Evolutionary conservation across 805 yeast species (phyloP), one percentile per base, ranked within the genome.

Genomic region (Sugiyamaella floridensis): DNA sequence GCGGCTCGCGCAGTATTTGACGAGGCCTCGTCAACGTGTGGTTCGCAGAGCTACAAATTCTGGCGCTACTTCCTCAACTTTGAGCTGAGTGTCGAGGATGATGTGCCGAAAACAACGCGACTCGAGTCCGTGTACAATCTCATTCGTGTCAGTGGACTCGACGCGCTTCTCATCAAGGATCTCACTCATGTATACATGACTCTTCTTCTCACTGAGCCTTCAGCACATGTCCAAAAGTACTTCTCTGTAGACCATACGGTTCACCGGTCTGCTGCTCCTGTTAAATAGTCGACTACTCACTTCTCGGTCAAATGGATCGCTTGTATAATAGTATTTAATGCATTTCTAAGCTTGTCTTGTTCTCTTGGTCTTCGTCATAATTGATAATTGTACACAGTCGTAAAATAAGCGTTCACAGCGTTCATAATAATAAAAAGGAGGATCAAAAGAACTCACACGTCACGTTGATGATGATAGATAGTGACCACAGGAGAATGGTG

Each of bases 401-500:
- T 22, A 22, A 22, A 22, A n/a, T n/a, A n/a, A n/a, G n/a, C n/a
- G n/a, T n/a, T n/a, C n/a, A n/a, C n/a, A n/a, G n/a, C n/a, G 26
- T 22, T 22, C 6, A 22, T 22, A 22, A n/a, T n/a, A 22, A 22
- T 22, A 22, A 22, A 22, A 22, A 22, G n/a, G n/a, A 22, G 26
- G 6, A 11, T 32, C 37, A 47, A 2, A 41, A 18, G 22, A 57
- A 34, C 40, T 59, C 62, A 6, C 61, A 46, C 15, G 52, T 42
- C 19, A 62, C 50, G 42, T 68, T 72, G 20, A 70, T 52, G 6
- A 57, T 26, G 0, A 79, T 73, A 4, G 76, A 74, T 6, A 67
- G 20, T 7, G 62, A 51, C 82, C 82, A 79, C 4, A 73, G 53
- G 1, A 63, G 46, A 14, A 79, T 67, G 62, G 74, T 68, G 9